These are phyloP conservation scores for Ogataea neopini DNA, from an alignment of 805 yeast genomes.

Conservation along the genomic window DNA sequence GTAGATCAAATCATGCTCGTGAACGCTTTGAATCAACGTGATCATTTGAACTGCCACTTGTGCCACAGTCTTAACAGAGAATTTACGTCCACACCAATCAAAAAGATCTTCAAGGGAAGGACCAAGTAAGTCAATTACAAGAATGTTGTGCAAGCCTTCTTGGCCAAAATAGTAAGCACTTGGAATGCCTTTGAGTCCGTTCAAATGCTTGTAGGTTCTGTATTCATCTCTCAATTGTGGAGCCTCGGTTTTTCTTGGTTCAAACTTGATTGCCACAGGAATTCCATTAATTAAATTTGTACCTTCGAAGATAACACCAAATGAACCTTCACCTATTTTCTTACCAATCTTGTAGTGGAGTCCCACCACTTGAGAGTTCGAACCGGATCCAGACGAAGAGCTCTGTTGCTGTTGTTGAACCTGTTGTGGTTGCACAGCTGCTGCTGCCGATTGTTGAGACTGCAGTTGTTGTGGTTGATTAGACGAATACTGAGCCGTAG, in stretches of 20 bases:
- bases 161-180: slow-evolving; percentile 98
- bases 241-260: slow-evolving; percentile 95
- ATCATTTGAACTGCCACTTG: slow-evolving; percentile 96
- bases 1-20: slow-evolving; percentile 86
- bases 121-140: slow-evolving; percentile 92
- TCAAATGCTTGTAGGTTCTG: slow-evolving; percentile 86
- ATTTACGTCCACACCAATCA: slow-evolving; percentile 97
- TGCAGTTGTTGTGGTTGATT: slow-evolving; percentile 22
- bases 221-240: slow-evolving; percentile 97
- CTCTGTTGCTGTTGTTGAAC: slow-evolving; percentile 15
- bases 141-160: slow-evolving; percentile 93
- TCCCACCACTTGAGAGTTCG: slow-evolving; percentile 73
- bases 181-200: slow-evolving; percentile 85
- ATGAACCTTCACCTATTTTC: slow-evolving; percentile 98
- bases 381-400: slow-evolving; percentile 24
- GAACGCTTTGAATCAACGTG: slow-evolving; percentile 79
- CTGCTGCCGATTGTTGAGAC: slow-evolving; percentile 14
- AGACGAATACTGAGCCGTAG: slow-evolving; percentile 33
- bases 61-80: slow-evolving; percentile 83
- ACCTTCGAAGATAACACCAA: slow-evolving; percentile 97
- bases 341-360: slow-evolving; percentile 96
- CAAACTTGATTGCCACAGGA: slow-evolving; percentile 95
- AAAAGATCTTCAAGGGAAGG: slow-evolving; percentile 95
- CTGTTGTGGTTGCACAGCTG: slow-evolving; percentile 16
- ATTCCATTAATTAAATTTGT: slow-evolving; percentile 86